Evolutionary conservation across 805 yeast genomes (phyloP), one percentile per base, ranked within the genome.

Genomic region (Monosporozyma servazzii): DNA sequence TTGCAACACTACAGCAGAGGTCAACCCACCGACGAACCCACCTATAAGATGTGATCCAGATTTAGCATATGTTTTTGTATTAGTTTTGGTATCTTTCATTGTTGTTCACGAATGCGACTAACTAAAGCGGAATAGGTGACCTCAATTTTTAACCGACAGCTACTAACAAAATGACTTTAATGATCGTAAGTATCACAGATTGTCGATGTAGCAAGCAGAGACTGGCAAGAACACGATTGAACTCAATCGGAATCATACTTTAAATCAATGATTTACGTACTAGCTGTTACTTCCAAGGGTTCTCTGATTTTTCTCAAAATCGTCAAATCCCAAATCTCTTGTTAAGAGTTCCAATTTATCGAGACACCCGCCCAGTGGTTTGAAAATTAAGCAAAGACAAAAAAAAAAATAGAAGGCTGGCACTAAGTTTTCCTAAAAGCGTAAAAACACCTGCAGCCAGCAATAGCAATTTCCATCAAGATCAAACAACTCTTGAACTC

Each of bases 1-100:
- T 66, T 91, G 98, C 41, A 91, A 73, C 0, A 78, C 74, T 4
- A 88, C 78, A 0, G 96, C 81, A 3, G 96, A 84, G 0, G 88
- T 75, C 48, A 91, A 69, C 0, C 98, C 98, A 1, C 96, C 95
- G 7, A 79, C 59, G 56, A 86, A 89, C 0, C 97, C 98, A 1
- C 96, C 86, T 15, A 80, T 58, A 9, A 88, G 67, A 66, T 89
- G 96, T 2, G 69, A 57, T 2, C 61, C 54, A 13, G 62, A 60
- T 49, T 55, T 61, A 17, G 37, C 5, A 33, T 33, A n/a, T 13
- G 37, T 13, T 15, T 33, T 6, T 33, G 37, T 21, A 21, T 41
- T 21, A 5, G 13, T 39, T 5, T 17, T 39, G 10, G 42, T 39
- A 39, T 39, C 42, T 21, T 39, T 20, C 42, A 39, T 18, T 20